Conservation (phyloP, 2,329 filamentous ascomycete species). For the Diaporthe sp. region DNA sequence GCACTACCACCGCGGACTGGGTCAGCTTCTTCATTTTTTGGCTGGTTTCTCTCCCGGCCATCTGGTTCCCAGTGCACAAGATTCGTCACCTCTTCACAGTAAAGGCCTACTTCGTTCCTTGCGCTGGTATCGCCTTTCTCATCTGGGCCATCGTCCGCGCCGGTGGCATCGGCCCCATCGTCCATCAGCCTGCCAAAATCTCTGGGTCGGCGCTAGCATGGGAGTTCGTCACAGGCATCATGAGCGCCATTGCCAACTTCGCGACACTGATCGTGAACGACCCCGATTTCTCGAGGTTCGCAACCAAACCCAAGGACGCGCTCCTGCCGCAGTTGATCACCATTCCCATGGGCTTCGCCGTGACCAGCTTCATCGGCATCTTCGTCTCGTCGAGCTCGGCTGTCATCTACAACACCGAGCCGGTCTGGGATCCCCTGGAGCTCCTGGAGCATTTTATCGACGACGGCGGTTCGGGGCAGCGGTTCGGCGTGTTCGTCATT, state of each 20-base stretch:
- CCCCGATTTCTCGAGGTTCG: constrained; percentile 89
- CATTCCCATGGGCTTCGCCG: constrained; percentile 78
- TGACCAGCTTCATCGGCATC: constrained; percentile 89
- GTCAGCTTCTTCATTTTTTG: constrained; percentile 91
- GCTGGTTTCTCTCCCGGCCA: constrained; percentile 82
- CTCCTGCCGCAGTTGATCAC: constrained; percentile 85
- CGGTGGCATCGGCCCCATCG: constrained; percentile 85
- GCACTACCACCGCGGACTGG: constrained; percentile 82
- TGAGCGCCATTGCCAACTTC: constrained; percentile 92
- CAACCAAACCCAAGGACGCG: constrained; percentile 80
- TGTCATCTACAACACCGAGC: constrained; percentile 73
- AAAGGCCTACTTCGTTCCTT: constrained; percentile 87
- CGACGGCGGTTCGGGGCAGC: constrained; percentile 76
- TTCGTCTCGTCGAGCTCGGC: constrained; percentile 81
- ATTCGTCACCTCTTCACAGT: constrained; percentile 92
- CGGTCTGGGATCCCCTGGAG: constrained; percentile 81
- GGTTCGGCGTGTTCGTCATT: constrained; percentile 84
- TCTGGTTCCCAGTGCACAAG: constrained; percentile 92
- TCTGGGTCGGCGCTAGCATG: constrained; percentile 81
- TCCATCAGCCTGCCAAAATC: constrained; percentile 75
- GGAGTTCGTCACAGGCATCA: constrained; percentile 87
- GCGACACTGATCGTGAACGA: constrained; percentile 87
- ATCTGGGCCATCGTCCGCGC: constrained; percentile 89
- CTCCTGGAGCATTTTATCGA: constrained; percentile 77
- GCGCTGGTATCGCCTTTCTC: constrained; percentile 87